A percentile compares a stretch with the other conserved stretches of the same genome.
Conservation (phyloP, 352 stramenopile species). For the Globisporangium mamillatum region DNA sequence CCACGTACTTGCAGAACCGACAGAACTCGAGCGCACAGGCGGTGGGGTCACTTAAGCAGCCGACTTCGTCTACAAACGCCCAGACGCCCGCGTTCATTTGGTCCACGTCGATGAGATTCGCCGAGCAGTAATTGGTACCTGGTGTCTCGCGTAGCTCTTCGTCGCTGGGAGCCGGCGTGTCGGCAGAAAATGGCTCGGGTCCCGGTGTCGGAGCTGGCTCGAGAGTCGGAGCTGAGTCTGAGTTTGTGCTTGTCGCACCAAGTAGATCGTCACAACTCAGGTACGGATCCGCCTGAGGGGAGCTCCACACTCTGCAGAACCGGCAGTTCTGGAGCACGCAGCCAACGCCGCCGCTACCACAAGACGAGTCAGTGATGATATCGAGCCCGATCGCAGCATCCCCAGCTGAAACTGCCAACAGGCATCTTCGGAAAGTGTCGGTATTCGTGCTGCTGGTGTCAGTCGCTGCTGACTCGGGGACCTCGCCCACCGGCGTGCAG, state of each 20-base stretch:
- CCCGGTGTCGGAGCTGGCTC: not conserved
- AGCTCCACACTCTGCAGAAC: slow-evolving; percentile 34
- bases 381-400: slow-evolving; percentile 17
- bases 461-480: not conserved
- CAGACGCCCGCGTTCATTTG: slow-evolving; percentile 9
- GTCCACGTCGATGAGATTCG: slow-evolving; percentile 3
- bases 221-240: not conserved
- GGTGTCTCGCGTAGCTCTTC: slow-evolving; percentile 7
- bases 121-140: slow-evolving; percentile 13
- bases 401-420: slow-evolving; percentile 7
- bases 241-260: not conserved
- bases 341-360: slow-evolving; percentile 1
- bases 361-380: slow-evolving; percentile 20
- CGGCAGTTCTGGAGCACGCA: slow-evolving; percentile 20
- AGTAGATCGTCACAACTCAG: slow-evolving; percentile 18
- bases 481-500: not conserved
- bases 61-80: slow-evolving; percentile 14
- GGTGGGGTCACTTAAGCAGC: not conserved
- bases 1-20: slow-evolving; percentile 7
- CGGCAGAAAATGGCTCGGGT: not conserved
- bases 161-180: not conserved
- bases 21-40: slow-evolving; percentile 5
- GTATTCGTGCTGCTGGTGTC: not conserved
- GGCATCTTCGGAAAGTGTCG: slow-evolving; percentile 1
- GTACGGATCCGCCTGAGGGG: slow-evolving; percentile 25